phyloP scores from a whole-genome alignment of 2,329 filamentous ascomycete genomes.

The Neofusicoccum parvum region DNA sequence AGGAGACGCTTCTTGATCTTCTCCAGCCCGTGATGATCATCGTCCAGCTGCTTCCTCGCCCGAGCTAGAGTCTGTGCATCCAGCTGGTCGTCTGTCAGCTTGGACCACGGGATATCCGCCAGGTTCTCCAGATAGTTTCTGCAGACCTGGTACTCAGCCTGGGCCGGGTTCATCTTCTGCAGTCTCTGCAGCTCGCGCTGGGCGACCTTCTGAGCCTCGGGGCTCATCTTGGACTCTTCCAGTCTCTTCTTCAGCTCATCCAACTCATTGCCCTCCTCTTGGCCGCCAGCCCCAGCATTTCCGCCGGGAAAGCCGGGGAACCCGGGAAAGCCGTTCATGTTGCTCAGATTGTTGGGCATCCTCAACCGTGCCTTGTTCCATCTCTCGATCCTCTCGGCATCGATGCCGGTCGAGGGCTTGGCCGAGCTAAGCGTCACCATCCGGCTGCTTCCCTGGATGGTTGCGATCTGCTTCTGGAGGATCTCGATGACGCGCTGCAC shows the following conservation, averaged over 20 bases:
- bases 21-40: conserved; percentile 94
- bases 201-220: conserved; percentile 87
- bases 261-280: conserved; percentile 85
- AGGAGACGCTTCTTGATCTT: conserved; percentile 96
- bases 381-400: conserved; percentile 45
- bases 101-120: conserved; percentile 90
- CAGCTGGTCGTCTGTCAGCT: conserved; percentile 80
- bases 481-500: conserved; percentile 82
- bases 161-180: conserved; percentile 93
- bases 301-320: conserved; percentile 48
- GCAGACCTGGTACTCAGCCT: conserved; percentile 93
- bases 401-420: conserved; percentile 44
- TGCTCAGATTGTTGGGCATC: conserved; percentile 25
- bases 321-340: conserved; percentile 30
- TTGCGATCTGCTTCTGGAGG: conserved; percentile 77
- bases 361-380: conserved; percentile 26
- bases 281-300: conserved; percentile 58
- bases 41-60: conserved; percentile 87
- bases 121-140: conserved; percentile 93
- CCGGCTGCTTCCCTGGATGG: conserved; percentile 84
- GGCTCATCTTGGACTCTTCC: conserved; percentile 75
- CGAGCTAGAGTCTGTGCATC: conserved; percentile 75
- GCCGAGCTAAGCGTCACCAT: conserved; percentile 76
- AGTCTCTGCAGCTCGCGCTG: conserved; percentile 85
- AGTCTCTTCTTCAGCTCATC: conserved; percentile 90